Evolutionary conservation across 2,329 filamentous ascomycete species (phyloP).

Genomic region (Parafenestella ontariensis): DNA sequence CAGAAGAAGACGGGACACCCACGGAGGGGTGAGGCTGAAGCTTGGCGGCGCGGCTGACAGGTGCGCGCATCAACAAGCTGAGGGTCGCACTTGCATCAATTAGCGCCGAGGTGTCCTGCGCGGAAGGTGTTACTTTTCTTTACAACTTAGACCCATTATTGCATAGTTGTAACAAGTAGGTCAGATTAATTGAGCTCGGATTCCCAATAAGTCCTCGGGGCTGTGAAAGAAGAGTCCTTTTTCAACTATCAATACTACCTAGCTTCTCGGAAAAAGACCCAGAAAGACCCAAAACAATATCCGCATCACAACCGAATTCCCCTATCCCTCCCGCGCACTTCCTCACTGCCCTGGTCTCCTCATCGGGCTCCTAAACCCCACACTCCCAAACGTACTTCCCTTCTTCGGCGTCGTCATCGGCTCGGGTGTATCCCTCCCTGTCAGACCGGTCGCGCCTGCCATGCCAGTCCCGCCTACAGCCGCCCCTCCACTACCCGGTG

Average conservation of each 20-base stretch:
- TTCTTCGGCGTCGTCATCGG: conserved; percentile 61
- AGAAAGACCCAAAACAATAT: no score
- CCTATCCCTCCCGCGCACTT: no score
- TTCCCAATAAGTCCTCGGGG: no score
- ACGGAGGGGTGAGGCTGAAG: neutral
- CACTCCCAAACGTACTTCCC: conserved; percentile 45
- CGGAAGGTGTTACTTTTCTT: no score
- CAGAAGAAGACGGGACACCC: neutral
- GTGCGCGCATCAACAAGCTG: neutral
- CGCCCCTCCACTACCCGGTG: conserved; percentile 36
- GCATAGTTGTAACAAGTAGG: no score
- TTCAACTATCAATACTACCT: no score
- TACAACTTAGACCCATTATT: no score
- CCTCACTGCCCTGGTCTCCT: conserved; percentile 7
- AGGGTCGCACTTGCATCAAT: neutral
- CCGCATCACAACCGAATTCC: no score
- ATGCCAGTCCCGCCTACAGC: conserved; percentile 13
- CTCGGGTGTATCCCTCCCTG: conserved; percentile 63
- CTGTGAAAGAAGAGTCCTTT: no score
- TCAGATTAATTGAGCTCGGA: no score
- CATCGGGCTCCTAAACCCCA: conserved; percentile 48
- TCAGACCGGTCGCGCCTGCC: conserved; percentile 5
- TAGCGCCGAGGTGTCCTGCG: no score
- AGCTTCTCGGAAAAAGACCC: no score
- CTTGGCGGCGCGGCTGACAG: neutral